Conservation (phyloP, 192 early-diverging fungal genomes). For the Linderina pennispora region DNA sequence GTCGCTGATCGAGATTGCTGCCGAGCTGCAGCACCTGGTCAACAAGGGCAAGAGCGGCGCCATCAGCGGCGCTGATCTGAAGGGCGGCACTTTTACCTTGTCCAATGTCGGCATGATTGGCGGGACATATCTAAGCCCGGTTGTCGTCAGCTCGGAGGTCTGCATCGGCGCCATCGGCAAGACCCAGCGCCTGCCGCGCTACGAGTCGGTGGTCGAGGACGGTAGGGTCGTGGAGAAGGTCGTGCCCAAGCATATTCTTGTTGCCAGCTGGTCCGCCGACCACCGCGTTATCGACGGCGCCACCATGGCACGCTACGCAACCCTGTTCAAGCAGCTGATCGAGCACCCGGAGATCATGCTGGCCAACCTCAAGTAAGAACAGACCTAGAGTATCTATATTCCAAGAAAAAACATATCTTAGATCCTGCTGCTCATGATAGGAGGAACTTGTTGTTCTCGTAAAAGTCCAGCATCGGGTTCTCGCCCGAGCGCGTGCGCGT, state of each 20-base stretch:
- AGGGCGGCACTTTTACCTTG: slow-evolving; percentile 83
- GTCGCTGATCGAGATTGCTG: slow-evolving; percentile 85
- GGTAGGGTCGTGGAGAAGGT: slow-evolving; percentile 57
- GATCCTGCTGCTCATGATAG: slow-evolving; percentile 25
- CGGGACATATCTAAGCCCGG: slow-evolving; percentile 83
- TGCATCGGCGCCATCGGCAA: slow-evolving; percentile 90
- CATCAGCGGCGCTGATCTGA: slow-evolving; percentile 62
- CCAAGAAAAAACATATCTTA: neutral
- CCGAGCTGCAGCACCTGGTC: slow-evolving; percentile 71
- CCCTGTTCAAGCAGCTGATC: slow-evolving; percentile 76
- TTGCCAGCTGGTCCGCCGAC: slow-evolving; percentile 90
- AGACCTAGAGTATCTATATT: neutral
- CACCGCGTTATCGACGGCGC: slow-evolving; percentile 96
- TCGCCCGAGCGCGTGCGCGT: slow-evolving; percentile 83
- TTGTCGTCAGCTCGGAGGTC: slow-evolving; percentile 78
- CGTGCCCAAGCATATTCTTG: slow-evolving; percentile 67
- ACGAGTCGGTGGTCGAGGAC: slow-evolving; percentile 33
- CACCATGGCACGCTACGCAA: slow-evolving; percentile 87
- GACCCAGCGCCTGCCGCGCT: slow-evolving; percentile 76
- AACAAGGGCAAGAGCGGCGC: slow-evolving; percentile 55
- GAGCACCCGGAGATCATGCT: slow-evolving; percentile 80
- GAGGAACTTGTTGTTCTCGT: slow-evolving; percentile 79
- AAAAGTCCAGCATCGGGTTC: slow-evolving; percentile 93
- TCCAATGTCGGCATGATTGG: slow-evolving; percentile 95
- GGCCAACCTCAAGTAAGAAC: slow-evolving; percentile 44